Evolutionary conservation across 164 flowering plant genomes (phyloP), one percentile per base, ranked within the genome.

Genomic region (Amborella trichopoda): DNA sequence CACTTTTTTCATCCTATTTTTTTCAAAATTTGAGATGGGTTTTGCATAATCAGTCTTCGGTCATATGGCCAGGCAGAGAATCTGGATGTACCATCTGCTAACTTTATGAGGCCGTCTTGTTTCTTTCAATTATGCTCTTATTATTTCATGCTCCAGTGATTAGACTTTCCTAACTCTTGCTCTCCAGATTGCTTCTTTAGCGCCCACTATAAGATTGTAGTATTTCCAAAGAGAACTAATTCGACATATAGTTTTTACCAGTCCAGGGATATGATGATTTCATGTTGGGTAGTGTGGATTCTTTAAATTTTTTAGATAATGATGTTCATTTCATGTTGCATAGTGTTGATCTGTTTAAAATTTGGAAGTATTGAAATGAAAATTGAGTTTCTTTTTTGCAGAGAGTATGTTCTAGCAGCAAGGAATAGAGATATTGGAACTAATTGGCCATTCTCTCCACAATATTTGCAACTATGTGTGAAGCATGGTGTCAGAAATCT

Each of bases 361-460:
- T 22, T 50, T 3, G 37, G 32, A 8, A 22, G 26, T 17, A 14
- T 48, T 36, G 41, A 38, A n/a, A 22, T 16, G 8, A 6, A 19
- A 11, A 38, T 6, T n/a, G 6, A 16, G 6, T 38, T 16, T 38
- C 18, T 38, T 38, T 41, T 8, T 53, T 75, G 75, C 81, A 90
- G 97, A 63, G 85, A 81, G 64, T 86, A 77, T 76, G 98, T 80
- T 27, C 68, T 48, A 13, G 30, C 39, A 22, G 47, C 78, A 9
- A 62, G 97, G 55, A 67, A 65, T 62, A 81, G 77, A 61, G 77
- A 80, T 63, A 83, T 86, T 60, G 55, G 54, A 59, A 66, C 57
- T 24, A 77, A 68, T 49, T 90, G 97, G 97, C 97, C 95, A 14
- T 86, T 90, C 56, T 72, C 95, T 49, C 62, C 52, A 30, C 69